Evolutionary conservation across 1,284 basidiomycete species (phyloP), one percentile per base, ranked within the genome.

Genomic region (Phlebopus sp.): DNA sequence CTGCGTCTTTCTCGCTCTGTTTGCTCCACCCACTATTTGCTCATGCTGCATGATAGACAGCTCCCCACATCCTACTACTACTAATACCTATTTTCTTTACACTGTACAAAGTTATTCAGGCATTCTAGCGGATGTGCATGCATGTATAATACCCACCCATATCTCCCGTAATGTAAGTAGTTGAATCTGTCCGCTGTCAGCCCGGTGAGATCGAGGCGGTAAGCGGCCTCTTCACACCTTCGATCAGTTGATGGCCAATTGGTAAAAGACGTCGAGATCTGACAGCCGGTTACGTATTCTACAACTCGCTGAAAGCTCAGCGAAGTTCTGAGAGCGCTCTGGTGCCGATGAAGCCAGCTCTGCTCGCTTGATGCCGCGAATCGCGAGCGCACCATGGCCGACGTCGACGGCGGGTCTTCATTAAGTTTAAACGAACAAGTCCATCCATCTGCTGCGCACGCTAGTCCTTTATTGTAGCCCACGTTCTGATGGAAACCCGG

Each of bases 51-150:
- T 39, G 35, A 48, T 67, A 68, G 63, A 63, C 37, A 47, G 34
- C 60, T 54, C 51, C 49, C 5, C 51, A 63, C 63, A 64, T 50
- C 59, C 49, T 64, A 63, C 32, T 4, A 11, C 39, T 32, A 31
- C 49, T 64, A 62, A 64, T 68, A 52, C 49, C 62, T 63, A 62
- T 57, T 57, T 63, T 65, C 62, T 42, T 21, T 46, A 53, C 60
- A 67, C 36, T 59, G 62, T 64, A 67, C 56, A 68, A 52, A 52
- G 54, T 64, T 65, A 66, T 60, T 58, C 51, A 41, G 55, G 57
- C 63, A 67, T 62, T 53, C 50, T 66, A 66, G 62, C 65, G 62
- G 64, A 63, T 66, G 64, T 66, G 64, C 62, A 67, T 68, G 56
- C 66, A 65, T 64, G 62, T 64, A 64, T 64, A 66, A 59, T 63